These are phyloP conservation scores for Silene conica DNA, from an alignment of 148 eudicot genomes.

Conservation along the genomic window DNA sequence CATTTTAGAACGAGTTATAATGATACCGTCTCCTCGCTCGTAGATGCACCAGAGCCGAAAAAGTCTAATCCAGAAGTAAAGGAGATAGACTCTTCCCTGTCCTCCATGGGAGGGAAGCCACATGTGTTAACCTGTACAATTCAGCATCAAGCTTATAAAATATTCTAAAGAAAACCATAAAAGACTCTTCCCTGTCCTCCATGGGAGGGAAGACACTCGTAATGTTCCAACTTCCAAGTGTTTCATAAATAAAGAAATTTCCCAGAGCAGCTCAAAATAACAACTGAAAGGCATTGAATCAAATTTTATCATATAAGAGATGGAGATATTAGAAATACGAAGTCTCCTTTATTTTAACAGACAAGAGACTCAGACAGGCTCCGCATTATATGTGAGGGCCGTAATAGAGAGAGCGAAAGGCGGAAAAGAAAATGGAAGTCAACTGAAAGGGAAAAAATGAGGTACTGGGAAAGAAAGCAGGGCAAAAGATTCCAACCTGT, in stretches of 20 bases:
- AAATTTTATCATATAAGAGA: neutral
- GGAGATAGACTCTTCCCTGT: conserved; percentile 64
- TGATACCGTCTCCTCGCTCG: conserved; percentile 81
- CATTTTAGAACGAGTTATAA: conserved; percentile 9
- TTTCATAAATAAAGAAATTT: neutral
- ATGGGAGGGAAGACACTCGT: too few species aligned
- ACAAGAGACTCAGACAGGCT: neutral
- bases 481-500: neutral
- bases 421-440: neutral
- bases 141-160: conserved; percentile 7
- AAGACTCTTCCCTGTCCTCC: too few species aligned
- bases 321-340: neutral
- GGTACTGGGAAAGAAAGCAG: neutral
- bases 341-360: neutral
- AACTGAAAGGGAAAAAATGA: neutral
- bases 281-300: neutral
- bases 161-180: conserved; percentile 1
- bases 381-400: neutral
- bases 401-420: neutral
- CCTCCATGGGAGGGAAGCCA: conserved; percentile 97
- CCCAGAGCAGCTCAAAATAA: neutral
- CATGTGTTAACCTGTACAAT: conserved; percentile 79
- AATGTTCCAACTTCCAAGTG: neutral
- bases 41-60: conserved; percentile 69
- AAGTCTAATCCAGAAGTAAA: conserved; percentile 73